These are phyloP conservation scores for Leccinellum luteum DNA, from an alignment of 768 basidiomycete genomes.

Conservation along the genomic window DNA sequence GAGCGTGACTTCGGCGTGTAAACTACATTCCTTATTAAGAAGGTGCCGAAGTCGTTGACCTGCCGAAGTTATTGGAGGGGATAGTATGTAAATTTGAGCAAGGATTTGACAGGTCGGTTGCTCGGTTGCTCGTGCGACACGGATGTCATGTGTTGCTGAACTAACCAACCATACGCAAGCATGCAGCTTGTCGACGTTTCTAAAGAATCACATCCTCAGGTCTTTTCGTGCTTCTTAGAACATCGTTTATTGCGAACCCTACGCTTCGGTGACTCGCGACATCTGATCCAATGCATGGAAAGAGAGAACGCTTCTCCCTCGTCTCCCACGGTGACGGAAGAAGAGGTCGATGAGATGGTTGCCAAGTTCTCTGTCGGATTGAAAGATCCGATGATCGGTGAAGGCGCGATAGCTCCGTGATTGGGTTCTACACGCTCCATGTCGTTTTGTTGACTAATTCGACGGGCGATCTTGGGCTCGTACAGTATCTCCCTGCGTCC, in stretches of 20 bases:
- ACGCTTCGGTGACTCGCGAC: conserved; percentile 32
- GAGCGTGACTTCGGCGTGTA: too few relatives aligned
- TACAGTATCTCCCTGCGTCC: conserved; percentile 35
- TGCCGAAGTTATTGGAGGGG: too few relatives aligned
- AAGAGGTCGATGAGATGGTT: conserved; percentile 36
- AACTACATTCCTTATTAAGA: too few relatives aligned
- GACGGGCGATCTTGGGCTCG: conserved; percentile 34
- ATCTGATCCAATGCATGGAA: conserved; percentile 16
- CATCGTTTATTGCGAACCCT: too few relatives aligned
- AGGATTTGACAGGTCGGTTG: conserved; percentile 33
- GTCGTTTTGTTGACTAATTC: conserved; percentile 32
- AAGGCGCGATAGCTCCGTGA: background rate
- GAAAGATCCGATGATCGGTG: background rate
- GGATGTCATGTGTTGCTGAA: background rate
- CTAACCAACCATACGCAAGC: conserved; percentile 15
- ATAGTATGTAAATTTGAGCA: conserved; percentile 27
- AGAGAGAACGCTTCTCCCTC: background rate
- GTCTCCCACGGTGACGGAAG: background rate
- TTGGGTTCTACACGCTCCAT: conserved; percentile 6
- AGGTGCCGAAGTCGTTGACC: too few relatives aligned
- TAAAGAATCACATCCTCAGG: conserved; percentile 38
- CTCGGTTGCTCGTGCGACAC: background rate
- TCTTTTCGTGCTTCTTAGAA: conserved; percentile 28
- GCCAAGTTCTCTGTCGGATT: conserved; percentile 32
- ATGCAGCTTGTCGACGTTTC: conserved; percentile 39